Percentiles rank a stretch among this genome's conserved stretches.
phyloP scores from a whole-genome alignment of 1,284 basidiomycete species.

The Sporisorium exsertum region DNA sequence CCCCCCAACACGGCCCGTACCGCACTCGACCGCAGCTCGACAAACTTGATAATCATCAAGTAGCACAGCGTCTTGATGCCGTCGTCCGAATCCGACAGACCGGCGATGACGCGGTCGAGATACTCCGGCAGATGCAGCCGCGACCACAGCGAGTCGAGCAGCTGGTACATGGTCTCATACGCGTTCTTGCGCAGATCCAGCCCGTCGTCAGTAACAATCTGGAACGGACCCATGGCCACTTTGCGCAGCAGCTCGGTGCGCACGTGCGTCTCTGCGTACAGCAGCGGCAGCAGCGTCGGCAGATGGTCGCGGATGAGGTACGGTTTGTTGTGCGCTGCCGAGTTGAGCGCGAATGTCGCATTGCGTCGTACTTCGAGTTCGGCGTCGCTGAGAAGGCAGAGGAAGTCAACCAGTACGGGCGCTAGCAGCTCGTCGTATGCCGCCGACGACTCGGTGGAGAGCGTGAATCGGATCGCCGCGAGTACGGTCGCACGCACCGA shows the following conservation, averaged over 20 bases:
- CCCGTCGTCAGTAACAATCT: constrained; percentile 92
- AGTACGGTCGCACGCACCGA: constrained; percentile 83
- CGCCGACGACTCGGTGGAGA: constrained; percentile 81
- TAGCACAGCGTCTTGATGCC: constrained; percentile 97
- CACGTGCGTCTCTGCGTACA: constrained; percentile 88
- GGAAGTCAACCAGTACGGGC: constrained; percentile 87
- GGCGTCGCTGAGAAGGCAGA: constrained; percentile 84
- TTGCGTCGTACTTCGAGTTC: constrained; percentile 72
- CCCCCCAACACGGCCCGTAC: constrained; percentile 81
- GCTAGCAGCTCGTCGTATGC: constrained; percentile 89
- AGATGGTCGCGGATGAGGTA: constrained; percentile 89
- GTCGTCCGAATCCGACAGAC: constrained; percentile 84
- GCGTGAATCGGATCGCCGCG: constrained; percentile 93
- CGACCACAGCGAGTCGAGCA: constrained; percentile 88
- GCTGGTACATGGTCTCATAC: constrained; percentile 95
- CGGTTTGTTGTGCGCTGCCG: constrained; percentile 92
- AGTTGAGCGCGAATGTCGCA: constrained; percentile 81
- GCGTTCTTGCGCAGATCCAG: constrained; percentile 88
- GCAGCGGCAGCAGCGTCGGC: constrained; percentile 78
- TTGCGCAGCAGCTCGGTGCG: constrained; percentile 73
- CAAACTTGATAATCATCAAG: constrained; percentile 91
- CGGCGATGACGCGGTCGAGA: constrained; percentile 82
- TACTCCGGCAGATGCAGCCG: constrained; percentile 88
- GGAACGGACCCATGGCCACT: constrained; percentile 98
- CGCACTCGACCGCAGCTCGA: constrained; percentile 74